Percentiles rank a stretch among this genome's conserved stretches.
Conservation (phyloP, 805 yeast species). For the Ascoidea asiatica region DNA sequence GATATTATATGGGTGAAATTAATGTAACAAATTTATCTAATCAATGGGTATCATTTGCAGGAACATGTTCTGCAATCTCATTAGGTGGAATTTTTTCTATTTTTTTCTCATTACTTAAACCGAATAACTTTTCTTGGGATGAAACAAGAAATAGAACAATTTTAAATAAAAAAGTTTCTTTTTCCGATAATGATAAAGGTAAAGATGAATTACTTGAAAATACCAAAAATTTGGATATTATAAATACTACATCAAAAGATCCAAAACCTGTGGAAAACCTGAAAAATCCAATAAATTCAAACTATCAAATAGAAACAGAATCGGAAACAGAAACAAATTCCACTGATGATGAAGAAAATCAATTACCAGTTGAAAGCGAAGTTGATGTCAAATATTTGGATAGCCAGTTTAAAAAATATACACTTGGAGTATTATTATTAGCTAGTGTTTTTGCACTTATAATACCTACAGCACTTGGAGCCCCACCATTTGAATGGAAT, state of each 20-base stretch:
- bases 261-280: no score
- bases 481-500: slow-evolving; percentile 21
- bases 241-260: not conserved
- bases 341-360: slow-evolving; percentile 16
- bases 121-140: slow-evolving; percentile 27
- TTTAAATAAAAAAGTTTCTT: slow-evolving; percentile 9
- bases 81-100: slow-evolving; percentile 24
- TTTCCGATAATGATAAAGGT: slow-evolving; percentile 1
- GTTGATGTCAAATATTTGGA: slow-evolving; percentile 16
- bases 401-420: slow-evolving; percentile 19
- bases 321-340: no score
- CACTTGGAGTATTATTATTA: slow-evolving; percentile 13
- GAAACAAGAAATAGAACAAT: slow-evolving; percentile 22
- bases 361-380: no score
- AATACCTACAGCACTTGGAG: slow-evolving; percentile 23
- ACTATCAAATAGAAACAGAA: no score
- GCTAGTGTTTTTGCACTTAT: slow-evolving; percentile 16
- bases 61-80: slow-evolving; percentile 23
- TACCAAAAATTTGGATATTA: not conserved
- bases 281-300: no score
- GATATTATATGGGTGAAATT: slow-evolving; percentile 21
- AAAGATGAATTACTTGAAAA: not conserved
- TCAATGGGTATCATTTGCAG: slow-evolving; percentile 28
- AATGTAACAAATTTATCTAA: slow-evolving; percentile 20
- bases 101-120: slow-evolving; percentile 19